Evolutionary conservation across 2,329 filamentous ascomycete genomes (phyloP).

Genomic region (Alternaria metachromatica): DNA sequence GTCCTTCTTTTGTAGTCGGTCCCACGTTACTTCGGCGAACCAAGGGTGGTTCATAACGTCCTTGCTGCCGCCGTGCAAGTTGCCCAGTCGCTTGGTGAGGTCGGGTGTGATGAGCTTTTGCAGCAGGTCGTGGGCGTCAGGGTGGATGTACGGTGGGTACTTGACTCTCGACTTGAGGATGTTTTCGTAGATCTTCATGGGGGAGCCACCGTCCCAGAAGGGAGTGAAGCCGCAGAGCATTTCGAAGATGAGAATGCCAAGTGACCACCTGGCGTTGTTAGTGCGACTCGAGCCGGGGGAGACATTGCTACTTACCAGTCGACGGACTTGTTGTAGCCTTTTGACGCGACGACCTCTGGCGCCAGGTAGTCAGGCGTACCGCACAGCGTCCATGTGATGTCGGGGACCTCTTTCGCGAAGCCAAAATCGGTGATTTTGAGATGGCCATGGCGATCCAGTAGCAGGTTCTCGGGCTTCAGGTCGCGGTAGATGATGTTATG

Average conservation of each 20-base stretch:
- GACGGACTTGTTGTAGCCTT: slow-evolving; percentile 99
- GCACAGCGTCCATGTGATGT: slow-evolving; percentile 99
- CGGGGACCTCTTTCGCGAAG: slow-evolving; percentile 96
- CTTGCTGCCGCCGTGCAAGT: slow-evolving; percentile 85
- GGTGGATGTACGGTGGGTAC: slow-evolving; percentile 94
- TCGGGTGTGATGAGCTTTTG: slow-evolving; percentile 93
- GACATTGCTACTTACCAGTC: slow-evolving; percentile 76
- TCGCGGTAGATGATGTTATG: slow-evolving; percentile 98
- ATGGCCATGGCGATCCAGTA: slow-evolving; percentile 91
- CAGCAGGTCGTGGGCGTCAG: slow-evolving; percentile 90
- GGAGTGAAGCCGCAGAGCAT: slow-evolving; percentile 99
- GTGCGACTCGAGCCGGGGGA: slow-evolving; percentile 1
- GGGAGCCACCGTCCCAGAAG: slow-evolving; percentile 97
- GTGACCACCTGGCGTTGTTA: slow-evolving; percentile 77
- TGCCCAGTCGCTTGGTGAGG: slow-evolving; percentile 92
- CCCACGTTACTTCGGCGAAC: slow-evolving; percentile 99
- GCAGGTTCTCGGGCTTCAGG: slow-evolving; percentile 91
- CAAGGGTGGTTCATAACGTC: slow-evolving; percentile 96
- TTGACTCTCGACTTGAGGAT: slow-evolving; percentile 95
- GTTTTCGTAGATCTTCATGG: slow-evolving; percentile 99
- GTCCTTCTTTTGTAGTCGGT: slow-evolving; percentile 89
- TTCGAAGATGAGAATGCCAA: slow-evolving; percentile 98
- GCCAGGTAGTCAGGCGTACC: slow-evolving; percentile 97
- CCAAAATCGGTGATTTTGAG: slow-evolving; percentile 98
- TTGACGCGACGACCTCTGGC: slow-evolving; percentile 97